Percentiles rank a stretch among this genome's conserved stretches.
phyloP scores from a whole-genome alignment of 2,329 filamentous ascomycete genomes.

The Lasiodiplodia hormozganensis region DNA sequence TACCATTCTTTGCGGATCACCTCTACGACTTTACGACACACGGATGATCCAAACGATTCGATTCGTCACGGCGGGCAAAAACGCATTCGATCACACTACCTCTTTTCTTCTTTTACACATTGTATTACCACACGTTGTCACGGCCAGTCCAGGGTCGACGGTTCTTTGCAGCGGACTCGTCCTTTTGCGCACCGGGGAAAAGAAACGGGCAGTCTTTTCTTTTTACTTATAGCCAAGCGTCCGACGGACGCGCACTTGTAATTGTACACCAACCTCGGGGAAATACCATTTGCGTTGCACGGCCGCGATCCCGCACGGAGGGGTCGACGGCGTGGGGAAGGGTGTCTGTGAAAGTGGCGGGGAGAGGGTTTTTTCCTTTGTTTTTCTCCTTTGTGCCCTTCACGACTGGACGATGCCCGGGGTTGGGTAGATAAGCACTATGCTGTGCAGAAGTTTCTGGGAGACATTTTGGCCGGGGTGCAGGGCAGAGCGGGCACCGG shows the following conservation, averaged over 20 bases:
- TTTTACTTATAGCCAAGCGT: slow-evolving; percentile 16
- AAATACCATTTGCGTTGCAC: slow-evolving; percentile 8
- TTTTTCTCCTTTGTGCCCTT: slow-evolving; percentile 20
- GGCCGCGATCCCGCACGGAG: background rate
- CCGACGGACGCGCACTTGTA: slow-evolving; percentile 13
- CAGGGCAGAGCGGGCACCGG: background rate
- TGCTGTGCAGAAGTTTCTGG: slow-evolving; percentile 22
- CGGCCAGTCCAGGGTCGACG: slow-evolving; percentile 17
- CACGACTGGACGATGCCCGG: slow-evolving; percentile 27
- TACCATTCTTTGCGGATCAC: slow-evolving; percentile 27
- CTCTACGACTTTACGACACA: slow-evolving; percentile 24
- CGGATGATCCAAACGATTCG: slow-evolving; percentile 24
- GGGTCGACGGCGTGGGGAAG: background rate
- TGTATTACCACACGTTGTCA: slow-evolving; percentile 29
- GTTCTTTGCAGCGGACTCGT: slow-evolving; percentile 18
- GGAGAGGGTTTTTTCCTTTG: slow-evolving; percentile 1
- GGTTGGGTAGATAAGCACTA: slow-evolving; percentile 26
- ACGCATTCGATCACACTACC: slow-evolving; percentile 27
- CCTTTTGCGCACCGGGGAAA: slow-evolving; percentile 14
- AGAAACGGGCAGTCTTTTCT: slow-evolving; percentile 23
- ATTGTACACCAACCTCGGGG: slow-evolving; percentile 16
- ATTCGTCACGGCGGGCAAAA: slow-evolving; percentile 20
- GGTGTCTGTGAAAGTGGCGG: background rate
- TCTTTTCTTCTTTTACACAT: slow-evolving; percentile 26
- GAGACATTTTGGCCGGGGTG: slow-evolving; percentile 14